Evolutionary conservation across 1,139 yeast species (phyloP).

Genomic region (Yamadazyma mexicana): DNA sequence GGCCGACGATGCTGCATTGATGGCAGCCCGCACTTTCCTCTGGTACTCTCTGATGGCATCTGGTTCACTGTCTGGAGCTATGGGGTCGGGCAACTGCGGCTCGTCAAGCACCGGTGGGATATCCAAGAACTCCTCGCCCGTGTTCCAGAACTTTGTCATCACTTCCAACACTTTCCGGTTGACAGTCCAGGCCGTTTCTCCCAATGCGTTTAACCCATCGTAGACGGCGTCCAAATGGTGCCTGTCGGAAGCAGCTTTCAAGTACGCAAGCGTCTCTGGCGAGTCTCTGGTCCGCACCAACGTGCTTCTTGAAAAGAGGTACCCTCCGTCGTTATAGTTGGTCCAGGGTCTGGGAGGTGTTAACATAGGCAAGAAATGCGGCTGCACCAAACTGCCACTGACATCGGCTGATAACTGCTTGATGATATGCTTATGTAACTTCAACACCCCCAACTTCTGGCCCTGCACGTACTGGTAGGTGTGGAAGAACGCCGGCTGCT

Average conservation of each 20-base stretch:
- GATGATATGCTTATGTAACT: constrained; percentile 69
- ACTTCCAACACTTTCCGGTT: constrained; percentile 69
- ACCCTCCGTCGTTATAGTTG: constrained; percentile 80
- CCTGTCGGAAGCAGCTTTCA: constrained; percentile 78
- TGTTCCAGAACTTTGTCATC: constrained; percentile 81
- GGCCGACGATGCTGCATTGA: constrained; percentile 61
- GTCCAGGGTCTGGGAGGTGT: constrained; percentile 89
- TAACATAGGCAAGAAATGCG: constrained; percentile 92
- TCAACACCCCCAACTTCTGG: constrained; percentile 76
- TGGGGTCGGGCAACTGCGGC: constrained; percentile 61
- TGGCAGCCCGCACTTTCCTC: constrained; percentile 53
- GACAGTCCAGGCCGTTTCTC: constrained; percentile 90
- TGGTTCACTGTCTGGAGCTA: constrained; percentile 73
- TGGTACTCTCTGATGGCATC: constrained; percentile 67
- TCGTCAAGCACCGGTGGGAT: constrained; percentile 67
- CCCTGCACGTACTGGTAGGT: constrained; percentile 81
- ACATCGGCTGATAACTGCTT: constrained; percentile 68
- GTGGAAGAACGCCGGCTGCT: constrained; percentile 90
- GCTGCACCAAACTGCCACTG: constrained; percentile 69
- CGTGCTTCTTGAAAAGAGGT: constrained; percentile 59
- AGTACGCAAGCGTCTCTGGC: constrained; percentile 86
- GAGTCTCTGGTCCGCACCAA: constrained; percentile 81
- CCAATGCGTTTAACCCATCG: constrained; percentile 84
- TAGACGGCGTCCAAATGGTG: constrained; percentile 66
- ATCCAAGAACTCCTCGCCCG: constrained; percentile 75